A percentile compares a stretch with the other conserved stretches of the same genome.
These are phyloP conservation scores for Begonia loranthoides DNA, from an alignment of 306 rosid species.

Conservation along the genomic window DNA sequence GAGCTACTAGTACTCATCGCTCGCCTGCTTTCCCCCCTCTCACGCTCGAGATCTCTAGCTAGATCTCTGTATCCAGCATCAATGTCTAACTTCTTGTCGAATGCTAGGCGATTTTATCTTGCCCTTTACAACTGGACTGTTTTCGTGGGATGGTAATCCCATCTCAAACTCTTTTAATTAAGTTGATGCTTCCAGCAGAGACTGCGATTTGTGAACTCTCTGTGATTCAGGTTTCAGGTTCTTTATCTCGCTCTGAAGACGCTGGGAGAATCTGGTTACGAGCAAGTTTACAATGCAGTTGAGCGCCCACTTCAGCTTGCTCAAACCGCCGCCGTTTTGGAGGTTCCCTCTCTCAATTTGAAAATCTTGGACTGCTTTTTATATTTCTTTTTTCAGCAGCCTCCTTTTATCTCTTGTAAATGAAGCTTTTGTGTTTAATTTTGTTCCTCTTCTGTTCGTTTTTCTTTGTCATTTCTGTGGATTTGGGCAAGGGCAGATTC, in stretches of 20 bases:
- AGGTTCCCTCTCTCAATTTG: conserved; percentile 20
- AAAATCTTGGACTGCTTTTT: background rate
- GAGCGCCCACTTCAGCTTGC: conserved; percentile 56
- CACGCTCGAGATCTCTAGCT: background rate
- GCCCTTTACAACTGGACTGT: conserved; percentile 58
- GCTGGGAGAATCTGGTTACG: conserved; percentile 44
- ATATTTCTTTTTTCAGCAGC: conserved; percentile 5
- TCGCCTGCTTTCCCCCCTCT: too few relatives aligned
- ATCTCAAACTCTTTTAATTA: too few relatives aligned
- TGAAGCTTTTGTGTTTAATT: too few relatives aligned
- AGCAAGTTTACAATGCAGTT: conserved; percentile 53
- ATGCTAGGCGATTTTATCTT: conserved; percentile 50
- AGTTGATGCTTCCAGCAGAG: too few relatives aligned
- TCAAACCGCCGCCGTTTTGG: conserved; percentile 73
- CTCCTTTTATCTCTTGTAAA: background rate
- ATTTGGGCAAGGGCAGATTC: conserved; percentile 28
- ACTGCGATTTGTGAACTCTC: background rate
- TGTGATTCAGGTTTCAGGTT: conserved; percentile 47
- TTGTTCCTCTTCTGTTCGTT: too few relatives aligned
- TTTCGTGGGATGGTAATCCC: conserved; percentile 58
- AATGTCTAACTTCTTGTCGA: conserved; percentile 43
- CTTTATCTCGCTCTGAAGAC: conserved; percentile 42
- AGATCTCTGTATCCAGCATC: conserved; percentile 5
- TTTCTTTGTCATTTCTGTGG: background rate
- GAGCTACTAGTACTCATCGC: too few relatives aligned